Evolutionary conservation across 2,329 filamentous ascomycete species (phyloP).

Genomic region (Blumeria graminis): DNA sequence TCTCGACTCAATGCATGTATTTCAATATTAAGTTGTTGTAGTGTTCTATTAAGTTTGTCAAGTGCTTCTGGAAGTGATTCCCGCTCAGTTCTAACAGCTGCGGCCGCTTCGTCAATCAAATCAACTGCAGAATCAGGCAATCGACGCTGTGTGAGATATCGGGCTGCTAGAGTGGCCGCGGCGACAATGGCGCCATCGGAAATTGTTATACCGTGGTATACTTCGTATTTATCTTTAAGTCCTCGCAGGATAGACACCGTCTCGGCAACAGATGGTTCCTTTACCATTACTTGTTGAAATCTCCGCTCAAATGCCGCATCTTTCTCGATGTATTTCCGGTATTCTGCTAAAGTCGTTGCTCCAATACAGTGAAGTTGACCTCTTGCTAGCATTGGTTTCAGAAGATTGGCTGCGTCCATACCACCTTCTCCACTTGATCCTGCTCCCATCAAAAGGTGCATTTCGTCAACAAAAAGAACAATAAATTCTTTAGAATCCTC

Average conservation of each 20-base stretch:
- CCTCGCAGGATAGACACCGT: constrained; percentile 96
- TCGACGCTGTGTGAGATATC: constrained; percentile 75
- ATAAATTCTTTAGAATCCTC: constrained; percentile 88
- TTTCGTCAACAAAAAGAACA: constrained; percentile 94
- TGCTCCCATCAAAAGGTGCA: constrained; percentile 94
- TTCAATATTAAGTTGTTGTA: constrained; percentile 85
- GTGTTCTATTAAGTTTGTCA: constrained; percentile 74
- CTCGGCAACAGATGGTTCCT: constrained; percentile 71
- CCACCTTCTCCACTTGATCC: constrained; percentile 85
- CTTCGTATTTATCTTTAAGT: constrained; percentile 92
- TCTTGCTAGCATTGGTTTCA: constrained; percentile 94
- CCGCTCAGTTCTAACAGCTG: constrained; percentile 81
- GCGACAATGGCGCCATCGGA: constrained; percentile 82
- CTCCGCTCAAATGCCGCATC: constrained; percentile 93
- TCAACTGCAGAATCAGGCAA: constrained; percentile 94
- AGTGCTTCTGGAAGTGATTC: constrained; percentile 93
- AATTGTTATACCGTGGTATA: constrained; percentile 94
- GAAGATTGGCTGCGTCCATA: constrained; percentile 93
- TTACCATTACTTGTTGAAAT: constrained; percentile 95
- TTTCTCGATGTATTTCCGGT: constrained; percentile 98
- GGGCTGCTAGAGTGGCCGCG: constrained; percentile 71
- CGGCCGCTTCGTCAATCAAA: constrained; percentile 84
- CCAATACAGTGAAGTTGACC: constrained; percentile 96
- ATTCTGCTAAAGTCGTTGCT: constrained; percentile 83
- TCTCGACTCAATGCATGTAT: constrained; percentile 88